These are phyloP conservation scores for Candida taoyuanica DNA, from an alignment of 805 yeast species.

Conservation along the genomic window DNA sequence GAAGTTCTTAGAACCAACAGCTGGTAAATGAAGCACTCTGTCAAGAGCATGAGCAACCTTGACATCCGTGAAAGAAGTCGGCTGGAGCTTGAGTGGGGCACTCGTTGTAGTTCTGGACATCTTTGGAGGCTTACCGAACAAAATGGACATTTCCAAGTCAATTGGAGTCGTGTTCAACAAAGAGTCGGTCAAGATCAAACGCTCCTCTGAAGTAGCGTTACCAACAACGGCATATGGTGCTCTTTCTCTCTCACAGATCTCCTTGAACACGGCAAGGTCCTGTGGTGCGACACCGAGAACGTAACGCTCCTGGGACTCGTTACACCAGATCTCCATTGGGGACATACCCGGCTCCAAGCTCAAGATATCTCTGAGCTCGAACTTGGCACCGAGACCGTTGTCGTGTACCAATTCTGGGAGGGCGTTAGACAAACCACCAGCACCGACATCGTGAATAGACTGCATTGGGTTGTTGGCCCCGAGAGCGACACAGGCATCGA, in stretches of 20 bases:
- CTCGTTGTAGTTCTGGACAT: slow-evolving; percentile 75
- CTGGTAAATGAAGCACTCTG: slow-evolving; percentile 82
- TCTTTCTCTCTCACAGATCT: slow-evolving; percentile 89
- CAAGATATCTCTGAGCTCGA: slow-evolving; percentile 86
- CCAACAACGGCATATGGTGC: slow-evolving; percentile 97
- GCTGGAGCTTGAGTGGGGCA: slow-evolving; percentile 47
- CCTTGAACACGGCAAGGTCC: slow-evolving; percentile 65
- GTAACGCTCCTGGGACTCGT: slow-evolving; percentile 97
- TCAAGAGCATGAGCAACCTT: slow-evolving; percentile 60
- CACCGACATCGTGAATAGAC: slow-evolving; percentile 98
- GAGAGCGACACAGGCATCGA: slow-evolving; percentile 85
- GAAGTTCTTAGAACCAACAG: slow-evolving; percentile 94
- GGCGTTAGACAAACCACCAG: slow-evolving; percentile 98
- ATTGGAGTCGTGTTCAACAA: slow-evolving; percentile 80
- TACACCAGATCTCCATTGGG: slow-evolving; percentile 99
- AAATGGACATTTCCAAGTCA: slow-evolving; percentile 89
- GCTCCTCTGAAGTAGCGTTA: slow-evolving; percentile 81
- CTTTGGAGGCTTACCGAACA: slow-evolving; percentile 97
- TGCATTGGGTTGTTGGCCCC: slow-evolving; percentile 80
- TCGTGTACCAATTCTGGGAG: slow-evolving; percentile 97
- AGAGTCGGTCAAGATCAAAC: slow-evolving; percentile 75
- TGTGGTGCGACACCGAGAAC: slow-evolving; percentile 87
- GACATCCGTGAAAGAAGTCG: slow-evolving; percentile 33
- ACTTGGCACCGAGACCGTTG: slow-evolving; percentile 89
- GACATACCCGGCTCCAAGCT: slow-evolving; percentile 97